Conservation (phyloP, 2,329 filamentous ascomycete species). For the Beauveria sp. region DNA sequence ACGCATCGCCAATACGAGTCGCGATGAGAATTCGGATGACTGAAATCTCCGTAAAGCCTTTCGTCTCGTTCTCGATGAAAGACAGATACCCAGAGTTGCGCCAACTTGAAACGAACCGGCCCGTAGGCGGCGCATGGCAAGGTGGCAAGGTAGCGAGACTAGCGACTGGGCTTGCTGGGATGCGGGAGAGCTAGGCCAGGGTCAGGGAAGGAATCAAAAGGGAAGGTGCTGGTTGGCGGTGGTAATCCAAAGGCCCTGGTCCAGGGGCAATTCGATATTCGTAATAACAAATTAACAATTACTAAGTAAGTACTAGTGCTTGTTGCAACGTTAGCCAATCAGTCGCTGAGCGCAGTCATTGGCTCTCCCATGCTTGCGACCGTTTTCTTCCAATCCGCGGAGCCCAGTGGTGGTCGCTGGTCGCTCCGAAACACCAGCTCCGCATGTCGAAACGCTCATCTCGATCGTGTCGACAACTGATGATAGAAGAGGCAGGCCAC, state of each 20-base stretch:
- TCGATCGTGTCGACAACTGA: neutral
- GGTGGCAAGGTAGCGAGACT: slow-evolving; percentile 1
- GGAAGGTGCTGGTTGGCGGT: neutral
- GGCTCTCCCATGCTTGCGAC: neutral
- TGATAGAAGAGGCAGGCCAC: neutral
- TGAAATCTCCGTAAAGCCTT: neutral
- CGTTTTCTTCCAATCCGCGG: neutral
- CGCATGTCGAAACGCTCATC: neutral
- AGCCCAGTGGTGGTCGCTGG: too few relatives aligned
- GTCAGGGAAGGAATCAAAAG: neutral
- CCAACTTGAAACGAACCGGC: slow-evolving; percentile 8
- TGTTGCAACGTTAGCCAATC: neutral
- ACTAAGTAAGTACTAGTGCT: too few relatives aligned
- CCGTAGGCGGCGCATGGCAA: slow-evolving; percentile 4
- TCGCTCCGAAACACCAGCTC: neutral
- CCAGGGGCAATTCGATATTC: slow-evolving; percentile 4
- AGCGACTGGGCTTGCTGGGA: slow-evolving; percentile 3
- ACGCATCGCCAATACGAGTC: too few relatives aligned
- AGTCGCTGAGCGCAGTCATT: neutral
- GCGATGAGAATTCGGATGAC: neutral
- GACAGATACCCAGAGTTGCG: neutral
- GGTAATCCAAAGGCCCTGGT: neutral
- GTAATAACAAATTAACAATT: too few relatives aligned
- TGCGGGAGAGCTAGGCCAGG: neutral
- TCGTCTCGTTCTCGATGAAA: slow-evolving; percentile 1